These are phyloP conservation scores for Globisporangium abappressorium DNA, from an alignment of 352 stramenopile species.

Conservation along the genomic window DNA sequence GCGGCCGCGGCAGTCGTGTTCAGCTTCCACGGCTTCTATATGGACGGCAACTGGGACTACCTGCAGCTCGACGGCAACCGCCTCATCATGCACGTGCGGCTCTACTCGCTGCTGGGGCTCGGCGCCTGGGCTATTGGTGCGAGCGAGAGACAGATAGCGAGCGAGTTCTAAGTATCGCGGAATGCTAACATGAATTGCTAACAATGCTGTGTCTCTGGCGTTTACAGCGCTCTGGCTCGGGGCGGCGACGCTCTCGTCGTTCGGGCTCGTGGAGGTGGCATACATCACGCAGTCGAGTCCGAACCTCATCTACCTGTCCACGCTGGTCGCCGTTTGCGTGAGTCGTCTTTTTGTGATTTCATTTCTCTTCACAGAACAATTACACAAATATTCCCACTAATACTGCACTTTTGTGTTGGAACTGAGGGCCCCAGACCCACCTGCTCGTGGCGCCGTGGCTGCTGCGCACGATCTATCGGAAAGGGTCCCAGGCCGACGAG, in stretches of 20 bases:
- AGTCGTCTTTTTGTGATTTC: conserved; percentile 12
- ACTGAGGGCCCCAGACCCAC: conserved; percentile 37
- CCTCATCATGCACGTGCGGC: conserved; percentile 65
- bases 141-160: not conserved
- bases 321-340: conserved; percentile 55
- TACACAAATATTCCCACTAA: not conserved
- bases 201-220: not conserved
- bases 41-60: conserved; percentile 56
- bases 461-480: conserved; percentile 63
- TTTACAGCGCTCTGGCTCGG: conserved; percentile 60
- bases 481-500: conserved; percentile 61
- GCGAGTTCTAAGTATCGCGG: not conserved
- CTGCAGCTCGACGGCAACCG: conserved; percentile 60
- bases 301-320: conserved; percentile 68
- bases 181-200: not conserved
- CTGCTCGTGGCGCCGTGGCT: conserved; percentile 58
- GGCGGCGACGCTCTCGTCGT: conserved; percentile 46
- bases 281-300: conserved; percentile 46
- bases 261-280: conserved; percentile 58
- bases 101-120: conserved; percentile 58
- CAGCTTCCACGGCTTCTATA: conserved; percentile 65
- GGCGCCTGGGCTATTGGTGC: conserved; percentile 44
- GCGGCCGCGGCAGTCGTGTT: conserved; percentile 40
- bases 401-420: not conserved
- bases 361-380: not conserved